Conservation (phyloP, 805 yeast genomes). For the Candida maltosa region DNA sequence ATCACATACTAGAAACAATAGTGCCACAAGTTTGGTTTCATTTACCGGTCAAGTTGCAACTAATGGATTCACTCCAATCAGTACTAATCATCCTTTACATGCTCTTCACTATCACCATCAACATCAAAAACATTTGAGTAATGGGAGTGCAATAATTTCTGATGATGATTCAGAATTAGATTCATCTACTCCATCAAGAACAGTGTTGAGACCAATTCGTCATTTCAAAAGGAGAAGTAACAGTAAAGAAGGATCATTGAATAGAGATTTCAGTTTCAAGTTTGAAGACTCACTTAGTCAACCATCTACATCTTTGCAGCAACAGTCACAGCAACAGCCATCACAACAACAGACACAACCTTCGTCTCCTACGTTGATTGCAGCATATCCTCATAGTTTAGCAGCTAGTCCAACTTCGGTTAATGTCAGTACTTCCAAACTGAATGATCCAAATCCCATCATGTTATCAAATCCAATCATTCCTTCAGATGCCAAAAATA, state of each 20-base stretch:
- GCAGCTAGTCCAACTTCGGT: conserved; percentile 19
- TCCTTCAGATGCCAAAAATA: conserved; percentile 3
- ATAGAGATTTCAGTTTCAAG: conserved; percentile 22
- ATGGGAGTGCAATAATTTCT: conserved; percentile 21
- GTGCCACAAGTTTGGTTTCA: conserved; percentile 20
- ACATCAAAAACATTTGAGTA: no score
- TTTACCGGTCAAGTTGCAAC: not conserved
- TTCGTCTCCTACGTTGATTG: not conserved
- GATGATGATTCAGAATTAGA: conserved; percentile 39
- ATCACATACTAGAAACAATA: conserved; percentile 31
- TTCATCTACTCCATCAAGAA: conserved; percentile 9
- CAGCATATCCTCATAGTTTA: not conserved
- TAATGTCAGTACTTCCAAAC: not conserved
- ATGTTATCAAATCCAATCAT: conserved; percentile 16
- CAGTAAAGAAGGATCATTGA: conserved; percentile 8
- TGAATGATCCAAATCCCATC: conserved; percentile 1
- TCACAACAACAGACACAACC: no score
- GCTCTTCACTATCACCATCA: no score
- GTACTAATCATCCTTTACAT: not conserved
- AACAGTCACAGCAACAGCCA: not conserved
- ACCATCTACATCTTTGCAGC: conserved; percentile 7
- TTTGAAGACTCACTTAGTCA: conserved; percentile 12
- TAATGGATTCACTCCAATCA: not conserved
- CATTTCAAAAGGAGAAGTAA: conserved; percentile 9
- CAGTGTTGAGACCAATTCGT: conserved; percentile 15